Percentiles rank a stretch among this genome's conserved stretches.
Conservation (phyloP, 306 rosid species). For the Prunus fruticosa region DNA sequence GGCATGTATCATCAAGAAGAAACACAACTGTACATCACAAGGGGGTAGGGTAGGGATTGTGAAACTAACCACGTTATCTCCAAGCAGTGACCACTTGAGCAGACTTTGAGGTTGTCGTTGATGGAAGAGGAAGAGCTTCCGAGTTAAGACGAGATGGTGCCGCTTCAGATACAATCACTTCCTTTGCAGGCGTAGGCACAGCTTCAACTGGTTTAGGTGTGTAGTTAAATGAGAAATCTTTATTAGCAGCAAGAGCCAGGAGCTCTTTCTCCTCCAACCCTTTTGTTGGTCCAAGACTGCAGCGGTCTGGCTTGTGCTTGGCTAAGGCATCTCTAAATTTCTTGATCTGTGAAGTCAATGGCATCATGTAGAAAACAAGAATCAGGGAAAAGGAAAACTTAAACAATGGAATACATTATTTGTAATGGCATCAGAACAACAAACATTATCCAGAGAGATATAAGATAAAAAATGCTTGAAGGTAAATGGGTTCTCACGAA, state of each 20-base stretch:
- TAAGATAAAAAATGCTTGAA: too few relatives aligned
- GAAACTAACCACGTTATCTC: constrained; percentile 37
- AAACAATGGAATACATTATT: neutral
- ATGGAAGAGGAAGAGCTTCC: constrained; percentile 30
- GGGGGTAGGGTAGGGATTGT: constrained; percentile 4
- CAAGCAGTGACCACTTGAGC: constrained; percentile 40
- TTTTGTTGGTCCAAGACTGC: constrained; percentile 77
- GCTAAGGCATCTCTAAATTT: constrained; percentile 89
- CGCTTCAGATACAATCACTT: constrained; percentile 17
- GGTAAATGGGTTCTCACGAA: neutral
- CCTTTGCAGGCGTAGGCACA: constrained; percentile 18
- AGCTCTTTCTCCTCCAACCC: constrained; percentile 97
- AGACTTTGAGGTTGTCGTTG: constrained; percentile 20
- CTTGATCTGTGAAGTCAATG: constrained; percentile 57
- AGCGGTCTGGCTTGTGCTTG: constrained; percentile 76
- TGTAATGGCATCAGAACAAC: neutral
- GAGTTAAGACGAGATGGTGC: constrained; percentile 15
- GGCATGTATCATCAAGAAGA: constrained; percentile 6
- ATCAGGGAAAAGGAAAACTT: neutral
- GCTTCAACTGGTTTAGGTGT: constrained; percentile 50
- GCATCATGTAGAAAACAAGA: neutral
- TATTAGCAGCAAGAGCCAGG: constrained; percentile 70
- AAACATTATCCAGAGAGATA: too few relatives aligned
- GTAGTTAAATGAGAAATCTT: constrained; percentile 63
- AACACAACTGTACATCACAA: constrained; percentile 40